Conservation (phyloP, 345 rosid species). For the Linum tenue region DNA sequence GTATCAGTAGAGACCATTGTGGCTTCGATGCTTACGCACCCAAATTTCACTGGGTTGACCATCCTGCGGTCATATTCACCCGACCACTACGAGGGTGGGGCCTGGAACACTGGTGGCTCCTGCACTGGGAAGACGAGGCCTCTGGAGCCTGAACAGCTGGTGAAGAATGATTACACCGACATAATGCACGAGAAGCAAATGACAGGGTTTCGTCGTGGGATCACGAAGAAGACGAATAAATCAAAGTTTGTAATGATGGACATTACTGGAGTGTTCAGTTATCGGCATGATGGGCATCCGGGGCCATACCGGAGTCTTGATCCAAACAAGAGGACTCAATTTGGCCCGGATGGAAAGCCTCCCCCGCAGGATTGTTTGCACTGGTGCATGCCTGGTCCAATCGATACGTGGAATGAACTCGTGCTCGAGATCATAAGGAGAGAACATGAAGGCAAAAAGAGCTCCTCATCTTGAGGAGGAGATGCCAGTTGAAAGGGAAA, state of each 20-base stretch:
- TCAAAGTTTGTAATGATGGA: conserved; percentile 74
- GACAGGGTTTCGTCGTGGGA: conserved; percentile 46
- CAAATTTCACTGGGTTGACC: conserved; percentile 68
- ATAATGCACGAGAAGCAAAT: conserved; percentile 81
- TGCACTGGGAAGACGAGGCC: conserved; percentile 87
- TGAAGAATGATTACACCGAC: conserved; percentile 69
- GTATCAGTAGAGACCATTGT: conserved; percentile 78
- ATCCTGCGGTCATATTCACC: conserved; percentile 83
- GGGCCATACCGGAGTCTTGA: conserved; percentile 85
- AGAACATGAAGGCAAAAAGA: conserved; percentile 39
- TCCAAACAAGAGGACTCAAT: conserved; percentile 73
- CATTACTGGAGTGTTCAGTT: conserved; percentile 66
- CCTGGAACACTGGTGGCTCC: conserved; percentile 97
- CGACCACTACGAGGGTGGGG: conserved; percentile 95
- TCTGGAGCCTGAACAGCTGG: conserved; percentile 44
- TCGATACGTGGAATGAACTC: conserved; percentile 90
- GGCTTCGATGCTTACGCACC: conserved; percentile 54
- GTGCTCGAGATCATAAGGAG: conserved; percentile 70
- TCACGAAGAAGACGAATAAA: conserved; percentile 30
- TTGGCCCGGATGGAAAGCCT: conserved; percentile 73
- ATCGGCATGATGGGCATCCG: conserved; percentile 95
- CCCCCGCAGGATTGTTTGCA: conserved; percentile 97
- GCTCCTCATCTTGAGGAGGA: conserved; percentile 8
- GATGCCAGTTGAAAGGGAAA: not conserved
- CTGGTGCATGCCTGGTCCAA: conserved; percentile 99